A percentile compares a stretch with the other conserved stretches of the same genome.
Evolutionary conservation across 805 yeast species (phyloP).

Genomic region (Jamesozyma jinghongensis): DNA sequence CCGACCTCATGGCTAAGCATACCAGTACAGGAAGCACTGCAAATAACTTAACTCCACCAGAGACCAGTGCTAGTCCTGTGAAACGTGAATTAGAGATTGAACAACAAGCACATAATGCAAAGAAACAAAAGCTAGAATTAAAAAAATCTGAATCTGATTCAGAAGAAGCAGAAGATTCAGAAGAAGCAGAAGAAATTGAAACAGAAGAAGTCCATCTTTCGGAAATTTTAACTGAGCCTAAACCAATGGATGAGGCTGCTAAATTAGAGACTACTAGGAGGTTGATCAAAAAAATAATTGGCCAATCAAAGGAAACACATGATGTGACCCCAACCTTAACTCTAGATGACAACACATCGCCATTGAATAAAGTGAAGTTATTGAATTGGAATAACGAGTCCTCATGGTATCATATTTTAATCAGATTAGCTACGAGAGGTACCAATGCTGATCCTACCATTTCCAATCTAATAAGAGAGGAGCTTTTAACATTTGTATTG

Average conservation of each 20-base stretch:
- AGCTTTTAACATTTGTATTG: slow-evolving; percentile 63
- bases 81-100: slow-evolving; percentile 1
- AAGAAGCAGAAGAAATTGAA: slow-evolving; percentile 23
- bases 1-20: slow-evolving; percentile 33
- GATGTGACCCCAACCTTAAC: slow-evolving; percentile 1
- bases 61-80: slow-evolving; percentile 1
- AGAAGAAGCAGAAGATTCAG: slow-evolving; percentile 14
- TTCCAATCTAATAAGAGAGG: slow-evolving; percentile 55
- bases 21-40: slow-evolving; percentile 2
- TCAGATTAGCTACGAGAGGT: slow-evolving; percentile 80
- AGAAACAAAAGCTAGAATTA: slow-evolving; percentile 3
- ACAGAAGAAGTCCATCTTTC: slow-evolving; percentile 22
- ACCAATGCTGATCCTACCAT: slow-evolving; percentile 38
- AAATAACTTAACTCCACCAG: not conserved
- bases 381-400: slow-evolving; percentile 53
- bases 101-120: not conserved
- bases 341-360: not conserved
- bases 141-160: slow-evolving; percentile 5
- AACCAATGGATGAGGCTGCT: slow-evolving; percentile 40
- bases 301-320: not conserved
- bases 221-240: slow-evolving; percentile 32
- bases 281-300: slow-evolving; percentile 8
- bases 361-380: slow-evolving; percentile 20
- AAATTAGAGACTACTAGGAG: slow-evolving; percentile 44
- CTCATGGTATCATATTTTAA: slow-evolving; percentile 68